Base-by-base conservation (phyloP, 108 stramenopile species). In the Cyclotella baltica region DNA sequence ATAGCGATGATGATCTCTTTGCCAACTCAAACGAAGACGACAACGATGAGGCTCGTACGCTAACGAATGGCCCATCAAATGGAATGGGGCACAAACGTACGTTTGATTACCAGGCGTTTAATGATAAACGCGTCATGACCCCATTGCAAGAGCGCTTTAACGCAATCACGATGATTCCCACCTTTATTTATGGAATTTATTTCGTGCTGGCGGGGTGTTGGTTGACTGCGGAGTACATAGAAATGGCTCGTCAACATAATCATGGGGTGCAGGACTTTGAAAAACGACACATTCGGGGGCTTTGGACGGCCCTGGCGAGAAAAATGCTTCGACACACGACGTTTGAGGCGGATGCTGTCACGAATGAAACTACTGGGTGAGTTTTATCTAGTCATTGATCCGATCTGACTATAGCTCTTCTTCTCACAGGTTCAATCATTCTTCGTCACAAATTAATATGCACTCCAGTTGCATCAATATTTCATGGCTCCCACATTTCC, bases 101-200 rank as follows among this genome's bases (percentile, higher is more conserved):
- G 27, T 81, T 72, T 23, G 76, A 76, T 33, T 50, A 62, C 6
- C 53, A 81, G 37, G 70, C 51, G 23, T 81, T 61, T 33, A 35
- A 75, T 30, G 63, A 83, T n/a, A 73, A 79, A 43, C 85, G 93
- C 53, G 79, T 87, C 33, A 94, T 94, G 93, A 84, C 90, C 18
- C 76, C 87, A 11, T 67, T 83, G 43, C 93, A 94, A 76, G 93
- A 94, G 68, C 76, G 84, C 23, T 76, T 83, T 67, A 94, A 94
- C 71, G 91, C 88, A 11, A 50, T 92, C 18, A 92, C 93, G 1
- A 87, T 92, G 74, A 62, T 94, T 31, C 89, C 91, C 0, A 73
- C 56, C 28, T 71, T 86, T 22, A 59, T 89, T 25, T 90, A 78
- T 33, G 86, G 88, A 58, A 47, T 83, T 13, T 84, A 81, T 40